Base-by-base conservation (phyloP, 2,329 filamentous ascomycete genomes). In the Fusarium goolgardi region DNA sequence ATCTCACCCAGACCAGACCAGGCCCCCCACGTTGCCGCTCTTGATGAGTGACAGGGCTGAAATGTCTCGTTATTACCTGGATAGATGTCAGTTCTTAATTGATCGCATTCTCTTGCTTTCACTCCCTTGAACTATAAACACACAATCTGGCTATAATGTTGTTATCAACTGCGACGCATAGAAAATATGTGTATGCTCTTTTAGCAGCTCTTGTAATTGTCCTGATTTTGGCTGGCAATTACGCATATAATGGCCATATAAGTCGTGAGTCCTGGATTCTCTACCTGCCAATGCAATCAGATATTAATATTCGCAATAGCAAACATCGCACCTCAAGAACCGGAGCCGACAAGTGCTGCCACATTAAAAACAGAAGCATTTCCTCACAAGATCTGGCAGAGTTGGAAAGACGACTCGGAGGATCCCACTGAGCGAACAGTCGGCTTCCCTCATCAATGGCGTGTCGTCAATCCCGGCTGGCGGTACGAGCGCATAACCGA, bases 341-440 rank as follows among this genome's bases (percentile, higher is more conserved):
- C 43, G 16, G n/a, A 35, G 4, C 46, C 51, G 21, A 50, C 46
- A 6, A 21, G 47, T 37, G 15, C 27, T 1, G 29, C 16, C 18
- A 9, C 32, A 31, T 44, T 25, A 21, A 58, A 64, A 43, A 43
- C 20, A 18, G n/a, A 58, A 18, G 32, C 55, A 10, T 61, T 72
- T 25, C 70, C 70, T 39, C 40, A 45, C 15, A 77, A 77, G 57
- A 75, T 77, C 13, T 77, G 75, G 75, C 75, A 77, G 49, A 76
- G 72, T 37, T 77, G 73, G 75, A 73, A 73, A 54, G 72, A 76
- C 29, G 73, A 75, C 32, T 64, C 74, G 2, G 71, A 75, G 12
- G 44, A 72, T 29, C 73, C 75, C 10, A 76, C 73, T 3, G 67
- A 72, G 5, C 63, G 71, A 21, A 76, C 75, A 1, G 56, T 65